Evolutionary conservation across 2,329 filamentous ascomycete species (phyloP).

Genomic region (Cadophora gregata): DNA sequence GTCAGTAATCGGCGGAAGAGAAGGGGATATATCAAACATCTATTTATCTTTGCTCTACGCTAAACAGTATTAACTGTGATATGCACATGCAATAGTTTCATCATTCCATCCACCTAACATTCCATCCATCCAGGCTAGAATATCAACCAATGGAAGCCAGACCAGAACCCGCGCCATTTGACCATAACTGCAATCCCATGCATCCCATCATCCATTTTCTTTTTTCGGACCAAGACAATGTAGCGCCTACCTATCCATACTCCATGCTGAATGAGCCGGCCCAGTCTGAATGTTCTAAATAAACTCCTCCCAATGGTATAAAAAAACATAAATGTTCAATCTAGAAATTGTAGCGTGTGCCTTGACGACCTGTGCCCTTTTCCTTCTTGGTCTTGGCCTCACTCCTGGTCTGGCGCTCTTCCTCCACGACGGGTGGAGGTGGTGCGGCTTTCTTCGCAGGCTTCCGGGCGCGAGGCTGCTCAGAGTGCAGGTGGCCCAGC

Average conservation of each 20-base stretch:
- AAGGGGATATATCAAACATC: not conserved
- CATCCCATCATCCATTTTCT: not conserved
- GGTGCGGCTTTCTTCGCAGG: constrained; percentile 40
- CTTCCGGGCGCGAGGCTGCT: constrained; percentile 56
- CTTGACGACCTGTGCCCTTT: constrained; percentile 34
- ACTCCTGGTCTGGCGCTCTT: constrained; percentile 49
- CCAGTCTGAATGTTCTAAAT: not conserved
- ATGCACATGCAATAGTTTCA: constrained; percentile 7
- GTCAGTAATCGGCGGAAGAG: not conserved
- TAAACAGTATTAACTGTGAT: not conserved
- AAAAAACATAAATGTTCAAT: not conserved
- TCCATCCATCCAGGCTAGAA: not conserved
- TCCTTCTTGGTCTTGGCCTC: constrained; percentile 36
- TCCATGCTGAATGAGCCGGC: constrained; percentile 14
- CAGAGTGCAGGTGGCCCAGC: constrained; percentile 64
- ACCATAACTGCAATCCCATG: not conserved
- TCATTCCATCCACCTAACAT: not conserved
- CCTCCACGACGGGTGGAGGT: constrained; percentile 36
- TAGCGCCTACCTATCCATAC: constrained; percentile 10
- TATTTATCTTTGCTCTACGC: not conserved
- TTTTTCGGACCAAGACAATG: constrained; percentile 3
- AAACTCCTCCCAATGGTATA: constrained; percentile 11
- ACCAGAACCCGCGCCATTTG: not conserved
- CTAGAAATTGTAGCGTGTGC: constrained; percentile 31
- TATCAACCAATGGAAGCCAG: not conserved